Percentiles rank a stretch among this genome's conserved stretches.
These are phyloP conservation scores for Populus hybrid DNA, from an alignment of 441 rosid species.

Conservation along the genomic window DNA sequence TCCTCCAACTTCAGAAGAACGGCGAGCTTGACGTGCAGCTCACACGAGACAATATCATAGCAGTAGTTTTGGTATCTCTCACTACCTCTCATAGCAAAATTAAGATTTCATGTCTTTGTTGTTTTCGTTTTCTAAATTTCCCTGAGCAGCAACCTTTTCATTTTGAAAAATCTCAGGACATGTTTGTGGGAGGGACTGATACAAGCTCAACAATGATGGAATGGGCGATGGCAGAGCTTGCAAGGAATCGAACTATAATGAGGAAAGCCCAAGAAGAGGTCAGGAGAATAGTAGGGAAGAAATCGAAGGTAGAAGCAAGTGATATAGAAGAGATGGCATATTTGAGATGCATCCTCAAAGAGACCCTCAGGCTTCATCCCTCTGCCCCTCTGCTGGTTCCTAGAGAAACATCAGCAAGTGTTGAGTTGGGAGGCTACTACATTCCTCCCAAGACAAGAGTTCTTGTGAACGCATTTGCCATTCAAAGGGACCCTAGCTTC, in stretches of 20 bases:
- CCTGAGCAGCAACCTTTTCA: too few species aligned
- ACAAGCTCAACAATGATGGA: neutral
- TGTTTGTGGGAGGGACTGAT: neutral
- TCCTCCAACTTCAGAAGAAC: conserved; percentile 20
- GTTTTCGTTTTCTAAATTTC: neutral
- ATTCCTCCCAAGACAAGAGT: neutral
- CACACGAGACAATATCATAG: neutral
- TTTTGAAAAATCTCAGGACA: neutral
- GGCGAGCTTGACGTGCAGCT: conserved; percentile 1
- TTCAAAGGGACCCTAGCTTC: neutral
- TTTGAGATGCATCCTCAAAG: neutral
- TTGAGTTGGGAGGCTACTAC: neutral
- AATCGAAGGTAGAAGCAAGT: neutral
- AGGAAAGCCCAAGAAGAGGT: neutral
- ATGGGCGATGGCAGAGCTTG: neutral
- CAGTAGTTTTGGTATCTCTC: neutral
- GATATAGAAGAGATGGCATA: neutral
- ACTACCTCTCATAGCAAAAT: neutral
- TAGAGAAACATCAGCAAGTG: neutral
- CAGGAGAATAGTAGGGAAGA: neutral
- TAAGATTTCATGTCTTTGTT: neutral
- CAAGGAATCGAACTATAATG: neutral
- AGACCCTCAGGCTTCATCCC: neutral
- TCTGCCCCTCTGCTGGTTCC: neutral
- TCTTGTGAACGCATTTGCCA: neutral